Base-by-base conservation (phyloP, 208 protist species). In the Angomonas ambiguus region DNA sequence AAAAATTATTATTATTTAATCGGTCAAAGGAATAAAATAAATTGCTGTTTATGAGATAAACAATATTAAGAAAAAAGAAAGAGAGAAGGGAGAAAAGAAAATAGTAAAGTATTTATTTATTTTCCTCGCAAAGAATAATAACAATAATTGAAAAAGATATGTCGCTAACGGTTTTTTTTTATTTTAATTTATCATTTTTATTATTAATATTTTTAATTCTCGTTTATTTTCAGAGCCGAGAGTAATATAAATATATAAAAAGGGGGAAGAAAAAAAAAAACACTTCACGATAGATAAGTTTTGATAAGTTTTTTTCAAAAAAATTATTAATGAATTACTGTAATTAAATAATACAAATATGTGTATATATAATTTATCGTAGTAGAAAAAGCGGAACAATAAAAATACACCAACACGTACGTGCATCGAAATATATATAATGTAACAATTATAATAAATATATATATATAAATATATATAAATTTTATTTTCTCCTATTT, bases 161-260 rank as follows among this genome's bases (percentile, higher is more conserved):
- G n/a, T 56, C 28, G 32, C n/a, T 13, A 49, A 33, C 32, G 35
- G 16, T 25, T 68, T 35, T 20, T 70, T 68, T 20, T 42, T 70
- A 20, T 18, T 70, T 49, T 41, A 42, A 53, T 68, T 66, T 70
- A 30, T 57, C 32, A 18, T 48, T 48, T 48, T 48, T 48, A 18
- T 48, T 48, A 18, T 48, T 65, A 22, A 33, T 48, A 4, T 2
- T 51, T 51, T 49, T 22, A 35, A 8, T 53, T 24, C 35, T 30
- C 49, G 53, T 58, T 62, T 27, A 25, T 70, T 10, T 62, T 30
- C 31, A n/a, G n/a, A n/a, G n/a, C n/a, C n/a, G n/a, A n/a, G n/a
- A n/a, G n/a, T n/a, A n/a, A 48, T 62, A 62, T 35, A 62, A 62
- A 49, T 62, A 62, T 42, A 62, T 48, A 4, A 48, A 62, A 27